Evolutionary conservation across 768 basidiomycete species (phyloP).

Genomic region (Pleurotus sapidus): DNA sequence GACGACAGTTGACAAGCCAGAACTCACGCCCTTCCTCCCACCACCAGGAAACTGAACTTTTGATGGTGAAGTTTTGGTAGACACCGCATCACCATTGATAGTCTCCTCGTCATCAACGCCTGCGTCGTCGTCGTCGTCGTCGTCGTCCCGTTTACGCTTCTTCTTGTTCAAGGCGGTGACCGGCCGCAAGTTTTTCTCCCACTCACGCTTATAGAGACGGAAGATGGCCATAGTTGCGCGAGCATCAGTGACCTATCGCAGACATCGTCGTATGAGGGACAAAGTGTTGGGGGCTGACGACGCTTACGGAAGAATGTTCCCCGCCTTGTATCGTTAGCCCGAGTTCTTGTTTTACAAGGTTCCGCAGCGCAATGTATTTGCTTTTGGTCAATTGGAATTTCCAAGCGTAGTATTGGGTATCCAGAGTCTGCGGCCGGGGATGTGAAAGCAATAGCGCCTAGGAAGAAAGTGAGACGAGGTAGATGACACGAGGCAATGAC

Average conservation of each 20-base stretch:
- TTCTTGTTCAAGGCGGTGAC: slow-evolving; percentile 2
- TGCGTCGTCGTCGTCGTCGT: slow-evolving; percentile 11
- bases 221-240: slow-evolving; percentile 95
- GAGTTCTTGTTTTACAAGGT: slow-evolving; percentile 77
- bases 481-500: not conserved
- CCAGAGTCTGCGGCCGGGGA: slow-evolving; percentile 58
- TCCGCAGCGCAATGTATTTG: slow-evolving; percentile 71
- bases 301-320: slow-evolving; percentile 85
- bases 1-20: slow-evolving; percentile 53
- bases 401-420: slow-evolving; percentile 63
- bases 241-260: slow-evolving; percentile 79
- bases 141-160: slow-evolving; percentile 18
- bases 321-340: slow-evolving; percentile 80
- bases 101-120: no score
- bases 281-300: not conserved
- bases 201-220: slow-evolving; percentile 74
- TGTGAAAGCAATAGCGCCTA: slow-evolving; percentile 73
- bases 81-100: slow-evolving; percentile 6
- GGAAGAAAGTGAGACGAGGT: not conserved
- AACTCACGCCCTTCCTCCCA: slow-evolving; percentile 63
- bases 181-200: slow-evolving; percentile 60
- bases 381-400: slow-evolving; percentile 61
- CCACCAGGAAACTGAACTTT: slow-evolving; percentile 39
- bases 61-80: slow-evolving; percentile 15
- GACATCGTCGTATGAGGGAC: no score